Percentiles rank a stretch among this genome's conserved stretches.
phyloP scores from a whole-genome alignment of 495 filamentous ascomycete species.

The Tetracladium setigerum region DNA sequence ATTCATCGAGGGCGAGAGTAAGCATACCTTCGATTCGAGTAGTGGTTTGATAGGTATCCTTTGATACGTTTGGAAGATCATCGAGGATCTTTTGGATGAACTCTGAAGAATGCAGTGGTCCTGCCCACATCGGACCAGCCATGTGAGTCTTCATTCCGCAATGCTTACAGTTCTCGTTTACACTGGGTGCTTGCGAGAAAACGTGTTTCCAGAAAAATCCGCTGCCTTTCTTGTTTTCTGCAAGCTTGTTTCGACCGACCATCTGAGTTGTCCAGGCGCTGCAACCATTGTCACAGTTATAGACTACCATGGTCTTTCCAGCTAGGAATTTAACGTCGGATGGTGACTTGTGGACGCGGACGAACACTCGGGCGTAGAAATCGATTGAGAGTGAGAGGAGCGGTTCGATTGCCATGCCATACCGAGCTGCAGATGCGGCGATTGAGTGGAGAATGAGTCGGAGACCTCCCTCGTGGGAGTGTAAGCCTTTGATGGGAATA shows the following conservation, averaged over 20 bases:
- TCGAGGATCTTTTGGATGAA: slow-evolving; percentile 74
- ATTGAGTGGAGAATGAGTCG: slow-evolving; percentile 76
- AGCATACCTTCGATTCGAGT: slow-evolving; percentile 87
- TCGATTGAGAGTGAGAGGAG: slow-evolving; percentile 89
- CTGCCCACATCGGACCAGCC: slow-evolving; percentile 89
- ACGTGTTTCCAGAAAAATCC: slow-evolving; percentile 64
- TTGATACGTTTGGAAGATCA: slow-evolving; percentile 52
- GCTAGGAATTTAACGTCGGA: slow-evolving; percentile 82
- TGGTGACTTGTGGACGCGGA: slow-evolving; percentile 70
- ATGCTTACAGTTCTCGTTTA: slow-evolving; percentile 59
- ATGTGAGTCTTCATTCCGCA: slow-evolving; percentile 83
- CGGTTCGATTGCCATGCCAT: slow-evolving; percentile 88
- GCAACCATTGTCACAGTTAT: slow-evolving; percentile 84
- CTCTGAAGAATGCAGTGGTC: slow-evolving; percentile 72
- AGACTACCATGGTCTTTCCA: slow-evolving; percentile 86
- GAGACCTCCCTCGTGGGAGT: slow-evolving; percentile 84
- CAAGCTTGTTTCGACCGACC: slow-evolving; percentile 55
- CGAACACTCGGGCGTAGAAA: slow-evolving; percentile 88
- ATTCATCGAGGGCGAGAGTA: slow-evolving; percentile 74
- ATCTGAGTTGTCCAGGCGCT: slow-evolving; percentile 78
- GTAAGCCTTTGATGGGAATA: slow-evolving; percentile 69
- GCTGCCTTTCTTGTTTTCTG: slow-evolving; percentile 59
- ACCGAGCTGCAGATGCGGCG: slow-evolving; percentile 69
- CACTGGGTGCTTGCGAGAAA: slow-evolving; percentile 58
- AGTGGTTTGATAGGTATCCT: slow-evolving; percentile 65